These are phyloP conservation scores for Termitomyces sp. DNA, from an alignment of 768 basidiomycete genomes.

Conservation along the genomic window DNA sequence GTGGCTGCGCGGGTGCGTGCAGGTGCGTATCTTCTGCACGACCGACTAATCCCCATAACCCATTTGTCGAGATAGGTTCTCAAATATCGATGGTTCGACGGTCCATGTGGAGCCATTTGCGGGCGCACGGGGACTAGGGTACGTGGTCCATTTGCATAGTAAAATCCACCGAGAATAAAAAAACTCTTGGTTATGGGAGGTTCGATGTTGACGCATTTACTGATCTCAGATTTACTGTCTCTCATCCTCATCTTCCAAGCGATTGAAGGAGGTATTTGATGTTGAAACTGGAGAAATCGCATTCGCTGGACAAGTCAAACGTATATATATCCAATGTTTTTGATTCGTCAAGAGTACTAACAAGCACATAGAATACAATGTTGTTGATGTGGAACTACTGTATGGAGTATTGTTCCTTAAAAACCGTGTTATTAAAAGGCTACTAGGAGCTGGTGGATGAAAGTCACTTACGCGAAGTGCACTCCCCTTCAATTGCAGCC, in stretches of 20 bases:
- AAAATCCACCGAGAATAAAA: slow-evolving; percentile 4
- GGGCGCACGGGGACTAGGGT: slow-evolving; percentile 42
- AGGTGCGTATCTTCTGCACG: slow-evolving; percentile 22
- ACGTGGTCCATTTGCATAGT: slow-evolving; percentile 13
- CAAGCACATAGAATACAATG: background rate
- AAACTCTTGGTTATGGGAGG: slow-evolving; percentile 36
- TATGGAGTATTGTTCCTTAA: slow-evolving; percentile 1
- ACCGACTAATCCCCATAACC: background rate
- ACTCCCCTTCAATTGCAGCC: slow-evolving; percentile 43
- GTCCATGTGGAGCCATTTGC: slow-evolving; percentile 36
- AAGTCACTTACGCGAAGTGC: slow-evolving; percentile 31
- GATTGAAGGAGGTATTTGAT: background rate
- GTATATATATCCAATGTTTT: background rate
- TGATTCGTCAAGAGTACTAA: no score
- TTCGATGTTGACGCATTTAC: slow-evolving; percentile 49
- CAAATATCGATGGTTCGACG: slow-evolving; percentile 51
- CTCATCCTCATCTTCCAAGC: slow-evolving; percentile 27
- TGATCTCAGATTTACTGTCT: slow-evolving; percentile 34
- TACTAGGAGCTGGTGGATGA: no score
- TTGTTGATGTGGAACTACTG: slow-evolving; percentile 7
- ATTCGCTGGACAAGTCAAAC: no score
- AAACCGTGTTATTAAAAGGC: background rate
- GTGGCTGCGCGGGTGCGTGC: slow-evolving; percentile 43
- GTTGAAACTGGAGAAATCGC: no score
- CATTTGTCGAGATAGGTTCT: slow-evolving; percentile 29